Conservation (phyloP, 306 rosid species). For the Rosa lucieae region DNA sequence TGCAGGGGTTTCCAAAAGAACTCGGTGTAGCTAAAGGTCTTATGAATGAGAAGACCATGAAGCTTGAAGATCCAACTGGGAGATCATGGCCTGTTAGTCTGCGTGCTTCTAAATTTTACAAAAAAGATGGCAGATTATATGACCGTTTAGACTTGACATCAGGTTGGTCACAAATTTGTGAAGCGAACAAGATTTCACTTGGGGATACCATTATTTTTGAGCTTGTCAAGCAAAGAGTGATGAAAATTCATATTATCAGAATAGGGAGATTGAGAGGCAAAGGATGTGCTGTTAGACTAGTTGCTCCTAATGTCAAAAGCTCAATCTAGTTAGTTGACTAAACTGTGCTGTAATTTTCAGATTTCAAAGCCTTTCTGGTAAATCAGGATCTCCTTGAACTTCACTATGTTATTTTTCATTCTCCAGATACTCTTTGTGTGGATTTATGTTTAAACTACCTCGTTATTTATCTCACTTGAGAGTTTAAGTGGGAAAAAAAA, state of each 20-base stretch:
- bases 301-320: neutral
- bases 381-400: neutral
- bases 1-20: conserved; percentile 2
- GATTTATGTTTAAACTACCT: neutral
- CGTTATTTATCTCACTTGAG: too few relatives aligned
- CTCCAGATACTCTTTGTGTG: neutral
- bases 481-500: neutral
- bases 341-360: neutral
- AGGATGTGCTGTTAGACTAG: neutral
- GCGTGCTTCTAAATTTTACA: neutral
- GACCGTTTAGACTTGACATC: neutral
- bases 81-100: neutral
- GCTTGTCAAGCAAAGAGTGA: neutral
- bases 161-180: neutral
- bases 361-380: too few relatives aligned
- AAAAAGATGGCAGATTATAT: neutral
- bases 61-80: neutral
- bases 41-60: neutral
- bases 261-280: neutral
- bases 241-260: neutral
- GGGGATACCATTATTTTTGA: conserved; percentile 4
- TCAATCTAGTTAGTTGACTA: neutral
- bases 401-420: neutral
- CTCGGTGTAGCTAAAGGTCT: neutral
- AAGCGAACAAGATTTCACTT: neutral